Percentiles rank a stretch among this genome's conserved stretches.
phyloP scores from a whole-genome alignment of 2,329 filamentous ascomycete genomes.

The Xylariaceae sp. region DNA sequence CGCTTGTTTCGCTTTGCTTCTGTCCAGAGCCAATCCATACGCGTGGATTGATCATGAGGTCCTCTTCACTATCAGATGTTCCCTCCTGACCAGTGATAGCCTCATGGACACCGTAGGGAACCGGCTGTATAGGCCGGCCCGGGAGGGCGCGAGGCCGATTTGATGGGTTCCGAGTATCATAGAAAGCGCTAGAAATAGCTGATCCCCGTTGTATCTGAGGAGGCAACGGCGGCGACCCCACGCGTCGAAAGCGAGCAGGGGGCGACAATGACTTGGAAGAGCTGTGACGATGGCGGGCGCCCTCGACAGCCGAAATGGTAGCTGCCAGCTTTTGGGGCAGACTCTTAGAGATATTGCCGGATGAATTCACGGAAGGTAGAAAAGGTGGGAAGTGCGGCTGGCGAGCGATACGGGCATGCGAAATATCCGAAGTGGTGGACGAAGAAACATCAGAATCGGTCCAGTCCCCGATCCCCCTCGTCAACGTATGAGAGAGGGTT shows the following conservation, averaged over 20 bases:
- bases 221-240: constrained; percentile 21
- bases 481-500: constrained; percentile 21
- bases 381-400: constrained; percentile 30
- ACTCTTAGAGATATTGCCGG: constrained; percentile 29
- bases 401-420: constrained; percentile 25
- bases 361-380: constrained; percentile 25
- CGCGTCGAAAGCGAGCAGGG: constrained; percentile 20
- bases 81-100: constrained; percentile 4
- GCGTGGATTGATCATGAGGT: background rate
- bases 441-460: constrained; percentile 24
- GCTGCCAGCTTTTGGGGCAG: constrained; percentile 26
- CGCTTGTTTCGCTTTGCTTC: constrained; percentile 11
- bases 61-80: background rate
- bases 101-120: constrained; percentile 14
- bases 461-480: constrained; percentile 25
- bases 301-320: constrained; percentile 23
- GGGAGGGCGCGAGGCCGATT: constrained; percentile 2
- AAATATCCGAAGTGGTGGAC: constrained; percentile 26
- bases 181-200: constrained; percentile 20
- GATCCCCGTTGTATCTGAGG: constrained; percentile 13
- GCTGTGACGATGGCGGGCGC: constrained; percentile 11
- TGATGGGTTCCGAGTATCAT: constrained; percentile 2
- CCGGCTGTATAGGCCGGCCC: constrained; percentile 4
- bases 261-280: constrained; percentile 23
- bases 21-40: constrained; percentile 10